Evolutionary conservation across 1,284 basidiomycete genomes (phyloP), one percentile per base, ranked within the genome.

Genomic region (Papiliotrema fonsecae): DNA sequence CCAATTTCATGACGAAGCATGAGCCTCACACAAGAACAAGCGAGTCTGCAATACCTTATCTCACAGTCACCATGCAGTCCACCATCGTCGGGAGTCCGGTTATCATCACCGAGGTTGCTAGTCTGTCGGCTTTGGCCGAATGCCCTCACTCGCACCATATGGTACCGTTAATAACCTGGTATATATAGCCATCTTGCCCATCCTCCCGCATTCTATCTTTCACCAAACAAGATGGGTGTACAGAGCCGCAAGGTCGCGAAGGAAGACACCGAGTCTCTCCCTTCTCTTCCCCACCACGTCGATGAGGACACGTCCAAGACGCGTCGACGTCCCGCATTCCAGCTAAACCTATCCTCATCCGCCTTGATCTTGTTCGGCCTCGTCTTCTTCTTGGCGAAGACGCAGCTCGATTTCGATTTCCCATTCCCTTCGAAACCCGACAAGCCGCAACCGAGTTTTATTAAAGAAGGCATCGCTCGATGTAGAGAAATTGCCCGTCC

Each of bases 401-500:
- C 18, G 6, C 19, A 30, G 25, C 19, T 31, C 25, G 36, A 37
- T 16, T 32, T 57, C 49, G 55, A 59, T 16, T 64, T 65, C 39
- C 61, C 62, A 1, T 65, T 51, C 25, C 60, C 61, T n/a, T 25
- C 39, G 13, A 55, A 59, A 5, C 37, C 54, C 2, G 35, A 50
- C 18, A 21, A 19, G 7, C 49, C 52, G 16, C 43, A 59, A 1
- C 68, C 68, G 0, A 42, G 54, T 13, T 69, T 57, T 39, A 50
- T 72, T 24, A 32, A 46, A 19, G 60, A 68, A 18, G 70, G 70
- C 43, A 63, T 70, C 42, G 56, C 62, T 46, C 65, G 65, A 50
- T 72, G 70, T 50, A 57, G 61, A 26, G 55, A 64, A 43, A 65
- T 70, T 42, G 11, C 41, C 11, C 47, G 57, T 19, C 52, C 61